Evolutionary conservation across 306 rosid genomes (phyloP), one percentile per base, ranked within the genome.

Genomic region (Pyrus pyrifolia): DNA sequence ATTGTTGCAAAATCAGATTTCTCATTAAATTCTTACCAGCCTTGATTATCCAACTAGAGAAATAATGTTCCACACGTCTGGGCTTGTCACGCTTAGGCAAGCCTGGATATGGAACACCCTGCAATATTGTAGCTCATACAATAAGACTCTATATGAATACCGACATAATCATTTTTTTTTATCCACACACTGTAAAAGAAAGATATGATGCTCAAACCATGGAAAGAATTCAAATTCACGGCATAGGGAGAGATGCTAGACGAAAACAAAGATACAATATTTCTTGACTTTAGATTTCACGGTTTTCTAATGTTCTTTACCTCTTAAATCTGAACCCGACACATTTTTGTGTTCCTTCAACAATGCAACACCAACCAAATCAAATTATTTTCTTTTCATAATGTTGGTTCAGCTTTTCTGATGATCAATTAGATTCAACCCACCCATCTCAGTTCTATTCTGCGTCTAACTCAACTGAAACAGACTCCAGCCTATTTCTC

Each of bases 31-130:
- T 73, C 91, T 81, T 86, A 96, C 99, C 99, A 55, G 98, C 88
- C 83, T 84, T 89, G 83, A 96, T 88, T 66, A 86, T 83, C 99
- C 99, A 96, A 87, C 99, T 86, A 75, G 99, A 96, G 80, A 92
- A 96, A 78, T 86, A 96, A 17, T 62, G 91, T 30, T 92, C 97
- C 11, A 96, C 99, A 15, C 98, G 96, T 83, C 99, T 87, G 68
- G 99, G 99, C 83, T 92, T 96, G 87, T 92, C 99, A 44, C 90
- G 90, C 85, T 90, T 88, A 61, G 96, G 99, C 80, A 96, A 82
- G 73, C 87, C 86, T 77, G 97, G 87, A 91, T 88, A 85, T 38
- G 92, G 89, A 74, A 92, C 91, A 70, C 91, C 91, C 99, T 96
- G 82, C 81, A 82, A 83, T 42, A 81, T 78, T 77, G 83, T 59